Percentiles rank a stretch among this genome's conserved stretches.
These are phyloP conservation scores for Salvia hispanica DNA, from an alignment of 257 asterid genomes.

Conservation along the genomic window DNA sequence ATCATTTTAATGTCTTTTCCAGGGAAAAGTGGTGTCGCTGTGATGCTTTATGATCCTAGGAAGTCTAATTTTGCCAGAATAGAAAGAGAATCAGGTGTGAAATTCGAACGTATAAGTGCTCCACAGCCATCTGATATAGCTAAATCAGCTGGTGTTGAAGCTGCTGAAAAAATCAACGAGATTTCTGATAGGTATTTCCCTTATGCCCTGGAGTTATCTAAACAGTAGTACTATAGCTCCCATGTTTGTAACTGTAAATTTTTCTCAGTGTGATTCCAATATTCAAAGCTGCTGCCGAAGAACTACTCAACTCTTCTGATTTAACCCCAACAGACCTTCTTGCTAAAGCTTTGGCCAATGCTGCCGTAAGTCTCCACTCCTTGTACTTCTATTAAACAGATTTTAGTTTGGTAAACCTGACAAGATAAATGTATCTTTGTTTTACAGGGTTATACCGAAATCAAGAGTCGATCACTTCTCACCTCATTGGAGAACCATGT, in stretches of 20 bases:
- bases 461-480: slow-evolving; percentile 84
- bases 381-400: background rate
- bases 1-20: slow-evolving; percentile 23
- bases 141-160: slow-evolving; percentile 79
- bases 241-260: slow-evolving; percentile 2
- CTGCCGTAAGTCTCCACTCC: slow-evolving; percentile 70
- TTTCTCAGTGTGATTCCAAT: slow-evolving; percentile 79
- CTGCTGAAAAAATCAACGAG: slow-evolving; percentile 62
- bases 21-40: slow-evolving; percentile 94
- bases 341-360: slow-evolving; percentile 93
- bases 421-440: slow-evolving; percentile 12
- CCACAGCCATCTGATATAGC: slow-evolving; percentile 99
- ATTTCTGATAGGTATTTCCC: slow-evolving; percentile 72
- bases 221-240: background rate
- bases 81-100: slow-evolving; percentile 94
- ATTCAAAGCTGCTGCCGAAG: slow-evolving; percentile 91
- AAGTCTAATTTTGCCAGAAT: slow-evolving; percentile 77
- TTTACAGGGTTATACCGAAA: slow-evolving; percentile 83
- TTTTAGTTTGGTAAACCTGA: slow-evolving; percentile 21
- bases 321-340: slow-evolving; percentile 76
- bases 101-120: slow-evolving; percentile 85
- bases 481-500: slow-evolving; percentile 86
- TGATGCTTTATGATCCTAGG: slow-evolving; percentile 95
- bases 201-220: background rate
- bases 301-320: slow-evolving; percentile 59